Evolutionary conservation across 78 protist species (phyloP).

Genomic region (Fonticula alba): DNA sequence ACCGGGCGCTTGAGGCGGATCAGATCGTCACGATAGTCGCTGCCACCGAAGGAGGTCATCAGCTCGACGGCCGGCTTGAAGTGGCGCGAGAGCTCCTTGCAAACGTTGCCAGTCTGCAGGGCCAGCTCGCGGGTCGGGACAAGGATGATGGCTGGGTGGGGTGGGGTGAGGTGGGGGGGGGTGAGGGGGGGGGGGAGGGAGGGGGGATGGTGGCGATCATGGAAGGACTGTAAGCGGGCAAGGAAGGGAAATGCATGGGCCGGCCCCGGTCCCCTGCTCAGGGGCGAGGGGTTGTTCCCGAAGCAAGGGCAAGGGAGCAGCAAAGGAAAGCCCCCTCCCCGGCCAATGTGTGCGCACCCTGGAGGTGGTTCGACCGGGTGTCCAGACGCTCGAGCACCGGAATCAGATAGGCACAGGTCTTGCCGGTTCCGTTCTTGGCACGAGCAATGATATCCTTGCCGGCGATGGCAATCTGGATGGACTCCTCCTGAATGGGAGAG

Average conservation of each 20-base stretch:
- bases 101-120: constrained; percentile 77
- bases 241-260: no score
- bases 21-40: constrained; percentile 66
- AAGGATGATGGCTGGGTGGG: constrained; percentile 46
- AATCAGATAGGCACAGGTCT: constrained; percentile 84
- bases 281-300: no score
- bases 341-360: constrained; percentile 18
- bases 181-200: not conserved
- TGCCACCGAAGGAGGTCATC: constrained; percentile 90
- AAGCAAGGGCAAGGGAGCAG: no score
- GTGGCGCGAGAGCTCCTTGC: constrained; percentile 75
- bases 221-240: no score
- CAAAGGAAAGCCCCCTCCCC: not conserved
- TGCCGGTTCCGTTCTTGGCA: constrained; percentile 99
- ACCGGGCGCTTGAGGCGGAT: constrained; percentile 45
- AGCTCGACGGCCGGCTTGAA: constrained; percentile 62
- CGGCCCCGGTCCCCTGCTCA: no score
- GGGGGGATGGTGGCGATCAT: not conserved
- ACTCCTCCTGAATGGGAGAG: constrained; percentile 92
- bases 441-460: constrained; percentile 81
- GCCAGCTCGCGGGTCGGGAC: constrained; percentile 96
- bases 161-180: not conserved
- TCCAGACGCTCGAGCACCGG: constrained; percentile 77
- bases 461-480: constrained; percentile 74
- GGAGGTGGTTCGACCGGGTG: constrained; percentile 34